Evolutionary conservation across 2,329 filamentous ascomycete genomes (phyloP).

Genomic region (Penicillium sp.): DNA sequence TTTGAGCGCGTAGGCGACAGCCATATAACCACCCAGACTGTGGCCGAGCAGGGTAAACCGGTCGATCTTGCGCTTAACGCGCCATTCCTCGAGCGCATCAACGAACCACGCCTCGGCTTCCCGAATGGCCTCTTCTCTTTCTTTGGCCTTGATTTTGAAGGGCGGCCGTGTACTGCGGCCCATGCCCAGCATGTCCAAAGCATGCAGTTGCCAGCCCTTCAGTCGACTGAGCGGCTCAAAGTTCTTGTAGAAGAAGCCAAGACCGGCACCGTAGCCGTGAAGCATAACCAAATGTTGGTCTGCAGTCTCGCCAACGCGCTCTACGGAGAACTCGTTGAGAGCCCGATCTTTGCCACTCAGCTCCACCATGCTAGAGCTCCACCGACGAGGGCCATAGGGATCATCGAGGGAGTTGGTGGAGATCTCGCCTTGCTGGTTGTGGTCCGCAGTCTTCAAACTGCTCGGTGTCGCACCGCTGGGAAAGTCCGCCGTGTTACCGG

Average conservation of each 20-base stretch:
- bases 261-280: constrained; percentile 90
- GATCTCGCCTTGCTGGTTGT: constrained; percentile 43
- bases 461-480: constrained; percentile 25
- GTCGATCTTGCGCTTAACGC: constrained; percentile 79
- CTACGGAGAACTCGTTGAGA: constrained; percentile 88
- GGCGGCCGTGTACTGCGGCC: constrained; percentile 77
- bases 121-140: constrained; percentile 69
- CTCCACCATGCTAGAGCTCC: constrained; percentile 79
- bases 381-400: constrained; percentile 77
- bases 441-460: constrained; percentile 35
- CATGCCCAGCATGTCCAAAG: constrained; percentile 93
- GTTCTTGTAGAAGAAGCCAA: constrained; percentile 98
- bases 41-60: constrained; percentile 91
- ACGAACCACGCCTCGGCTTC: constrained; percentile 96
- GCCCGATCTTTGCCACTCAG: constrained; percentile 80
- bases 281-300: constrained; percentile 91
- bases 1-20: constrained; percentile 90
- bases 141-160: constrained; percentile 81
- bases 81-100: constrained; percentile 94
- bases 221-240: constrained; percentile 79
- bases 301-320: constrained; percentile 70
- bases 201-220: constrained; percentile 81
- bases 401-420: constrained; percentile 55
- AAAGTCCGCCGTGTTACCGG: constrained; percentile 43
- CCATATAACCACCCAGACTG: constrained; percentile 90